Evolutionary conservation across 768 basidiomycete species (phyloP).

Genomic region (Vishniacozyma victoriae): DNA sequence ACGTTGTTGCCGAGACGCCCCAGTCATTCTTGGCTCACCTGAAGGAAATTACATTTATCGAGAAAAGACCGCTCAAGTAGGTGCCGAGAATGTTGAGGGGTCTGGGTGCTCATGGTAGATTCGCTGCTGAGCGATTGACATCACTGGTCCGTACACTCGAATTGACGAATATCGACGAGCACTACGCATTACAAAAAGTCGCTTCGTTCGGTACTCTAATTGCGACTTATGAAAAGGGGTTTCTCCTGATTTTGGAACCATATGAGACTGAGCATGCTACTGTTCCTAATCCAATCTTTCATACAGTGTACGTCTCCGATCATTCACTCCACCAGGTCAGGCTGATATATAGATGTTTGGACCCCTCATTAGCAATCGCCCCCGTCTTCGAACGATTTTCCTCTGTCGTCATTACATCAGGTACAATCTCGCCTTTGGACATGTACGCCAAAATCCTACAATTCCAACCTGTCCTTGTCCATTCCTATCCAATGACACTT

Average conservation of each 20-base stretch:
- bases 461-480: conserved; percentile 93
- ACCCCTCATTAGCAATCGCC: conserved; percentile 93
- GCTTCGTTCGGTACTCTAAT: conserved; percentile 94
- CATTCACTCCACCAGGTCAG: conserved; percentile 4
- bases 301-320: conserved; percentile 68
- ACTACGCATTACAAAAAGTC: conserved; percentile 85
- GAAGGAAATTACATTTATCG: conserved; percentile 98
- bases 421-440: conserved; percentile 94
- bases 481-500: conserved; percentile 96
- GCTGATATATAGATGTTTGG: conserved; percentile 66
- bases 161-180: conserved; percentile 81
- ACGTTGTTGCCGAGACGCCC: conserved; percentile 97
- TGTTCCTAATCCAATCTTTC: conserved; percentile 96
- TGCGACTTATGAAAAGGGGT: conserved; percentile 97
- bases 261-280: conserved; percentile 98
- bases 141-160: conserved; percentile 90
- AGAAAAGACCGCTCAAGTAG: conserved; percentile 81
- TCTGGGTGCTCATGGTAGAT: conserved; percentile 53
- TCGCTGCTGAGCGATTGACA: conserved; percentile 92
- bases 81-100: conserved; percentile 22
- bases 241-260: conserved; percentile 91
- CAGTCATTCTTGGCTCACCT: conserved; percentile 93
- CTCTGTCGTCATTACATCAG: conserved; percentile 96
- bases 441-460: conserved; percentile 99
- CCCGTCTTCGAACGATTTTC: conserved; percentile 98